Base-by-base conservation (phyloP, 2,329 filamentous ascomycete species). In the Exserohilum rostratum region DNA sequence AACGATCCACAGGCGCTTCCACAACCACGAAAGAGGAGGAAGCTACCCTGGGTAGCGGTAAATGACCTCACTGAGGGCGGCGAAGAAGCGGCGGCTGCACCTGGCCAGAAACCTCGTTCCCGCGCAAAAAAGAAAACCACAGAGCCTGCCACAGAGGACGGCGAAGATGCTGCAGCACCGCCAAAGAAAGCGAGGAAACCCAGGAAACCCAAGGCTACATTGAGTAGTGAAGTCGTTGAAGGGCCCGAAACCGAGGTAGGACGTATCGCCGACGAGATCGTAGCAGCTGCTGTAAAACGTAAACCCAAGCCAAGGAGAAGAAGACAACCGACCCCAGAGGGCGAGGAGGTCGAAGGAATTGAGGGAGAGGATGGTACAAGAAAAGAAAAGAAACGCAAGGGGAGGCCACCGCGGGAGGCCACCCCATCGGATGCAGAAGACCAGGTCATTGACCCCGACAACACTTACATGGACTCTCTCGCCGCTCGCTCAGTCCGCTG, bases 381-480 rank as follows among this genome's bases (percentile, higher is more conserved):
- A 17, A 45, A 45, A 15, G 55, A 61, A 42, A 59, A 60, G n/a
- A 69, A 63, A 48, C 62, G 66, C 6, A 66, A 59, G 44, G 66
- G 68, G 20, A 64, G 67, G 2, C 66, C 62, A 20, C 65, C 65
- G n/a, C 61, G 72, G 37, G 65, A 68, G 44, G 50, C 60, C 13
- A 74, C 73, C 6, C 74, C 70, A 13, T 61, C 68, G 7, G 83
- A 58, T 47, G 70, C 73, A 6, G 72, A 75, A 59, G 60, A 75
- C 42, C 76, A 67, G 45, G 55, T 66, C 66, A 87, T 93, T 50
- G 88, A 92, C 67, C 79, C 85, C 18, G 82, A 83, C 20, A 83
- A 82, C 3, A 82, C 90, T 22, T 90, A 85, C 49, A 91, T 95
- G 86, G 83, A 82, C 38, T 88, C 91, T 53, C 76, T 95, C 3